These are phyloP conservation scores for Cladophialophora carrionii DNA, from an alignment of 2,329 filamentous ascomycete genomes.

Conservation along the genomic window DNA sequence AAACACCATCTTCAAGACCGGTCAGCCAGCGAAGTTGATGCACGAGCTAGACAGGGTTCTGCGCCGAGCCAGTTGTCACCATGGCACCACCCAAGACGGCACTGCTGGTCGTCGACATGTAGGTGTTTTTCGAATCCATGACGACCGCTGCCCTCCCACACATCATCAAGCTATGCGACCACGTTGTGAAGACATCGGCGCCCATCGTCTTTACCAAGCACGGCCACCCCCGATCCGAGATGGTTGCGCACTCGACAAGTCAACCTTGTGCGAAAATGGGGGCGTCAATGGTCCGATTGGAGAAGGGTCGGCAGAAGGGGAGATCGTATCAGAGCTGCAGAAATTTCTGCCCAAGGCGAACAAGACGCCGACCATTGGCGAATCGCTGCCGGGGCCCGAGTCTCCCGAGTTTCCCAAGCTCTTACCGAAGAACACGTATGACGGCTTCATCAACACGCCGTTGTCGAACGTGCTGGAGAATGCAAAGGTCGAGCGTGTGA, in stretches of 20 bases:
- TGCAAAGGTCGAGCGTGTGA: slow-evolving; percentile 41
- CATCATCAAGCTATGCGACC: slow-evolving; percentile 41
- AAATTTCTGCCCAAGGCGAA: slow-evolving; percentile 34
- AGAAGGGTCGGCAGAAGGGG: slow-evolving; percentile 39
- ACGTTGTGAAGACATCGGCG: slow-evolving; percentile 39
- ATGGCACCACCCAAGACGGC: slow-evolving; percentile 40
- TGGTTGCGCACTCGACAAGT: slow-evolving; percentile 41
- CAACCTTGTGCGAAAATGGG: slow-evolving; percentile 50
- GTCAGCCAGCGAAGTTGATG: background rate
- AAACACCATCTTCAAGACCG: slow-evolving; percentile 7
- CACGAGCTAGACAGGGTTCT: background rate
- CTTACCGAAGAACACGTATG: slow-evolving; percentile 49
- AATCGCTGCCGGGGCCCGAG: slow-evolving; percentile 16
- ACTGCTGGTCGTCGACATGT: slow-evolving; percentile 50
- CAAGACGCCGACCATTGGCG: slow-evolving; percentile 10
- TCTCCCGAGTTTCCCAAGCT: slow-evolving; percentile 30
- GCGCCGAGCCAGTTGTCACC: background rate
- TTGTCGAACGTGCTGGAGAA: slow-evolving; percentile 40
- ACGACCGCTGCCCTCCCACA: slow-evolving; percentile 43
- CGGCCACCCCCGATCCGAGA: slow-evolving; percentile 44
- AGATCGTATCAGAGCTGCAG: slow-evolving; percentile 40
- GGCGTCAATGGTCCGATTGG: slow-evolving; percentile 43
- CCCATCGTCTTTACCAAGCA: slow-evolving; percentile 49
- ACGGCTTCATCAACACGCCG: slow-evolving; percentile 46
- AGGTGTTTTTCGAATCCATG: slow-evolving; percentile 46